phyloP scores from a whole-genome alignment of 176 grass and related monocot species.

The Oryza glaberrima region DNA sequence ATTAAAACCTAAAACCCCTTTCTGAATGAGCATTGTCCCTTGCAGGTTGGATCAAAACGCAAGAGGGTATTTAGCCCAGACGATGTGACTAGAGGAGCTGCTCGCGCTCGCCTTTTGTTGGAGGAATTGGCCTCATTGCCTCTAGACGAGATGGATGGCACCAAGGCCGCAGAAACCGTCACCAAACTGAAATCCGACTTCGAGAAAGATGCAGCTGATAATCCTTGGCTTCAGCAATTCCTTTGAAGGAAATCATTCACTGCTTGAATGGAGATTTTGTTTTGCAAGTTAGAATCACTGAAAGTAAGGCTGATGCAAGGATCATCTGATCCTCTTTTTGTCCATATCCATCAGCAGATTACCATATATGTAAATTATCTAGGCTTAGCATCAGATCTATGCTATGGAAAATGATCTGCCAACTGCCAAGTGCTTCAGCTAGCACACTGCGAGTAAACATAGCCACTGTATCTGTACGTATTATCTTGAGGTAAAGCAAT shows the following conservation, averaged over 20 bases:
- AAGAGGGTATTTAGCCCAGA: slow-evolving; percentile 73
- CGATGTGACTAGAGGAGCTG: slow-evolving; percentile 75
- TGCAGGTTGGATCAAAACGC: slow-evolving; percentile 76
- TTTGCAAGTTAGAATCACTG: not conserved
- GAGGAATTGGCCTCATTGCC: slow-evolving; percentile 69
- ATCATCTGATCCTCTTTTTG: slow-evolving; percentile 38
- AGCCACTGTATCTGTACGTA: not conserved
- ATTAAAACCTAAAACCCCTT: not conserved
- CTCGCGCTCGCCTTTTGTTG: slow-evolving; percentile 70
- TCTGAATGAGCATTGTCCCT: slow-evolving; percentile 23
- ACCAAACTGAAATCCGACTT: slow-evolving; percentile 62
- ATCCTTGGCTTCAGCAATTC: slow-evolving; percentile 93
- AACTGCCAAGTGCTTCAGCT: not conserved
- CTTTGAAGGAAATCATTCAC: slow-evolving; percentile 44
- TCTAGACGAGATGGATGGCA: slow-evolving; percentile 64
- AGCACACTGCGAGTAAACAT: not conserved
- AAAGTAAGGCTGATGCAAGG: slow-evolving; percentile 27
- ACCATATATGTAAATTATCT: not conserved
- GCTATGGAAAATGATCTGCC: not conserved
- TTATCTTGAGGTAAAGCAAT: too few species aligned
- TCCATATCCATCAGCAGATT: slow-evolving; percentile 25
- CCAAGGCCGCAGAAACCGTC: slow-evolving; percentile 48
- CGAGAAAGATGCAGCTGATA: slow-evolving; percentile 64
- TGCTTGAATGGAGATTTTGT: not conserved
- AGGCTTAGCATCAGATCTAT: not conserved